Evolutionary conservation across 805 yeast genomes (phyloP).

Genomic region (Wickerhamiella slavikovae): DNA sequence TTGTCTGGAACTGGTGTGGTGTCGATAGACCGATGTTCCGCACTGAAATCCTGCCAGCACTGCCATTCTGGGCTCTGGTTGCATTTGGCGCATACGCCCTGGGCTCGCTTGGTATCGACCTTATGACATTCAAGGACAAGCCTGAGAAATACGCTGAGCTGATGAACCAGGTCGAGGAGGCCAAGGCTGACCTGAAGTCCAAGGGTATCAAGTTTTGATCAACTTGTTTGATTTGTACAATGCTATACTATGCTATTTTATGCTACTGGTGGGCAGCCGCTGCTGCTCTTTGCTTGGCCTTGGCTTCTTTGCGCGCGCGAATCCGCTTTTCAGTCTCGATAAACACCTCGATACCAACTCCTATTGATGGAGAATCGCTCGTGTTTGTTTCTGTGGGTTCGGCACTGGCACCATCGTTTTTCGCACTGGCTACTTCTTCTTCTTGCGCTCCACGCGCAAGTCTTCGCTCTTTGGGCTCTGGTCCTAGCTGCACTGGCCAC

Average conservation of each 20-base stretch:
- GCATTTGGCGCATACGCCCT: conserved; percentile 50
- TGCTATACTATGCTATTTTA: background rate
- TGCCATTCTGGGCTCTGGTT: conserved; percentile 54
- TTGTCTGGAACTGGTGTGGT: too few relatives aligned
- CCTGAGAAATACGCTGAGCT: conserved; percentile 45
- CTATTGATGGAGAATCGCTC: conserved; percentile 27
- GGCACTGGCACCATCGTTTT: background rate
- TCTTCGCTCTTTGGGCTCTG: conserved; percentile 20
- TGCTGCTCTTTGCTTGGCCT: background rate
- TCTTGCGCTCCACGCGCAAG: conserved; percentile 5
- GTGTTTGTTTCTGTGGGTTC: conserved; percentile 1
- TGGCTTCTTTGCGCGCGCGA: background rate
- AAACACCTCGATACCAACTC: conserved; percentile 59
- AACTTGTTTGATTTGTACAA: background rate
- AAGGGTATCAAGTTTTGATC: conserved; percentile 24
- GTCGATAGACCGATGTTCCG: too few relatives aligned
- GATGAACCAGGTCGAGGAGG: conserved; percentile 37
- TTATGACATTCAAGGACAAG: conserved; percentile 48
- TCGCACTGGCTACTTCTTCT: background rate
- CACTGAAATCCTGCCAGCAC: conserved; percentile 39
- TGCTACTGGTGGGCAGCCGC: background rate
- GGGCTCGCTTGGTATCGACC: conserved; percentile 48
- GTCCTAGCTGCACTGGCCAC: conserved; percentile 51
- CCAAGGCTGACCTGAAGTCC: conserved; percentile 33
- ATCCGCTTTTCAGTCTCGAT: conserved; percentile 61